A percentile compares a stretch with the other conserved stretches of the same genome.
These are phyloP conservation scores for Aureobasidium namibiae DNA, from an alignment of 2,329 filamentous ascomycete species.

Conservation along the genomic window DNA sequence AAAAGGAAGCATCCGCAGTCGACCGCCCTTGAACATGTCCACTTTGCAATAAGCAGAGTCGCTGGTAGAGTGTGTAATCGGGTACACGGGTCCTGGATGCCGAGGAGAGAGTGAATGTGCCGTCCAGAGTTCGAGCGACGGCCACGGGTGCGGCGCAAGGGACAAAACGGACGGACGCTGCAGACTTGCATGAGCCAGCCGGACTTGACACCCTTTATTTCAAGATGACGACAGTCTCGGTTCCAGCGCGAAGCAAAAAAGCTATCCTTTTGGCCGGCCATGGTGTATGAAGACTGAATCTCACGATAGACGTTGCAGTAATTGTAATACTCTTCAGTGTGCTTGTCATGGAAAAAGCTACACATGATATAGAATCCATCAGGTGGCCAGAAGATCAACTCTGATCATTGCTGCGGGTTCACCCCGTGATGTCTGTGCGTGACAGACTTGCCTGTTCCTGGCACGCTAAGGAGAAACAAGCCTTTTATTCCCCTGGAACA, in stretches of 20 bases:
- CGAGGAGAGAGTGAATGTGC: neutral
- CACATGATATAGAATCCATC: constrained; percentile 6
- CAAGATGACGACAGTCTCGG: neutral
- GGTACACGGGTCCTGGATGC: neutral
- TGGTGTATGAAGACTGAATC: neutral
- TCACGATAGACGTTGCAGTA: constrained; percentile 2
- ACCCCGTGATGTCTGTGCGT: neutral
- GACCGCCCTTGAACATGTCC: neutral
- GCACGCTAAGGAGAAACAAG: constrained; percentile 8
- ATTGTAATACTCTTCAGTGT: neutral
- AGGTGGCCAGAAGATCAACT: constrained; percentile 5
- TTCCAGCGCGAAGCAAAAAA: neutral
- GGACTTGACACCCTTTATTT: neutral
- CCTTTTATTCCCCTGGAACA: neutral
- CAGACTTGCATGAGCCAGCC: constrained; percentile 1
- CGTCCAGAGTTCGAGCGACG: neutral
- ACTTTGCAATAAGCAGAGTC: neutral
- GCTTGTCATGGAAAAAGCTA: neutral
- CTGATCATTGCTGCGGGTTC: neutral
- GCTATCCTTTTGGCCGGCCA: neutral
- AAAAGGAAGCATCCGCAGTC: neutral
- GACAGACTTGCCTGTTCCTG: constrained; percentile 6
- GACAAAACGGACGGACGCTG: constrained; percentile 3
- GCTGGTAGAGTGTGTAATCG: neutral
- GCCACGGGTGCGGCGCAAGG: constrained; percentile 1